These are phyloP conservation scores for Rickenella mellea DNA, from an alignment of 768 basidiomycete genomes.

Conservation along the genomic window DNA sequence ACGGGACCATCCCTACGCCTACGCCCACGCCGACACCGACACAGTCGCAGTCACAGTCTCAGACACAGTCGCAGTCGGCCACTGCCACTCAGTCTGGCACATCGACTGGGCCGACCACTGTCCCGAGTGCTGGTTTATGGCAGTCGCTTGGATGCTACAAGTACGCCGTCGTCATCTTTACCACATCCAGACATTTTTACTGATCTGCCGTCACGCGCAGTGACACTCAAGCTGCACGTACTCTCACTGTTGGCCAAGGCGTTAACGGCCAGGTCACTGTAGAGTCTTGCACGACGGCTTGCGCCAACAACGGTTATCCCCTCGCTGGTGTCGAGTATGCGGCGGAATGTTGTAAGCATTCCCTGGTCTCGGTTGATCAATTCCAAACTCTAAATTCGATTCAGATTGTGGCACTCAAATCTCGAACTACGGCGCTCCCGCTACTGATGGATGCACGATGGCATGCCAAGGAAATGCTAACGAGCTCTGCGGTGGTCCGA, in stretches of 20 bases:
- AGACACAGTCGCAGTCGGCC: too few species aligned
- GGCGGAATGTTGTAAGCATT: conserved; percentile 39
- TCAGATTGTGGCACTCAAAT: conserved; percentile 5
- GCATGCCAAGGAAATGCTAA: conserved; percentile 49
- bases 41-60: too few species aligned
- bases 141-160: conserved; percentile 62
- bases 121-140: conserved; percentile 53
- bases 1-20: conserved; percentile 40
- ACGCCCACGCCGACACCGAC: too few species aligned
- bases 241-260: not conserved
- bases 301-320: conserved; percentile 42
- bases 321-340: conserved; percentile 31
- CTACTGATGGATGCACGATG: conserved; percentile 44
- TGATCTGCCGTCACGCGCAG: too few species aligned
- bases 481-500: conserved; percentile 68
- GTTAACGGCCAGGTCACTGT: conserved; percentile 40
- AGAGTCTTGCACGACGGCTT: conserved; percentile 50
- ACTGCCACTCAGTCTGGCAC: too few species aligned
- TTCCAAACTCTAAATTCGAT: conserved; percentile 2
- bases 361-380: conserved; percentile 16
- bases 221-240: not conserved
- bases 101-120: conserved; percentile 47
- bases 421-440: conserved; percentile 4
- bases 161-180: conserved; percentile 24
- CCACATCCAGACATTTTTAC: conserved; percentile 1